Evolutionary conservation across 2,329 filamentous ascomycete genomes (phyloP).

Genomic region (Aspergillus amoenus): DNA sequence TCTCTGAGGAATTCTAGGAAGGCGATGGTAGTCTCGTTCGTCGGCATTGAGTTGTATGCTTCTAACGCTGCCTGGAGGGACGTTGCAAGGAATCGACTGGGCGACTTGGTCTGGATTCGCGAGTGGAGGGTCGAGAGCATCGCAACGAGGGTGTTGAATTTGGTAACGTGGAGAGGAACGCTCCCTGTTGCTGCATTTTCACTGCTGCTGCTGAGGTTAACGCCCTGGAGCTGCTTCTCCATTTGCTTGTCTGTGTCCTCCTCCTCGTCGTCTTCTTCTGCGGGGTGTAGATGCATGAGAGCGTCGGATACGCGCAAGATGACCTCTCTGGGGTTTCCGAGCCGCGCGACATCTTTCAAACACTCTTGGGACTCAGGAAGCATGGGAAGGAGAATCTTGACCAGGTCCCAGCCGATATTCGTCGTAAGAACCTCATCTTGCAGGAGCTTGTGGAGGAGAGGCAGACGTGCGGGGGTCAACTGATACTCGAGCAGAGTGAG

Average conservation of each 20-base stretch:
- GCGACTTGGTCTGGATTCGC: constrained; percentile 63
- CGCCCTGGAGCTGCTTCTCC: neutral
- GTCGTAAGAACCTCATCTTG: constrained; percentile 61
- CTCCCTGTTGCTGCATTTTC: constrained; percentile 8
- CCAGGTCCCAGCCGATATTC: constrained; percentile 67
- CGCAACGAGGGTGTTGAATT: constrained; percentile 44
- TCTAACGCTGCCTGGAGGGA: constrained; percentile 62
- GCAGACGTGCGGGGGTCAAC: constrained; percentile 57
- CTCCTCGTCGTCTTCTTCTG: constrained; percentile 36
- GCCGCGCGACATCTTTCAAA: constrained; percentile 59
- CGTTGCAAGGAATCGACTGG: constrained; percentile 64
- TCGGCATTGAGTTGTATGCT: constrained; percentile 57
- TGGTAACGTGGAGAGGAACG: constrained; percentile 29
- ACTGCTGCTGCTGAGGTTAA: constrained; percentile 20
- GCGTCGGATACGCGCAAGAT: constrained; percentile 64
- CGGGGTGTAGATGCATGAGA: constrained; percentile 56
- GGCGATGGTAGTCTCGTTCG: constrained; percentile 57
- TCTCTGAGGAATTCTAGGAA: constrained; percentile 59
- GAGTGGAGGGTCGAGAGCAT: constrained; percentile 60
- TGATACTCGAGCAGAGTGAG: constrained; percentile 66
- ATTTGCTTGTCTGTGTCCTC: constrained; percentile 25
- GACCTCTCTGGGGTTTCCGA: constrained; percentile 65
- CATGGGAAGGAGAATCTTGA: constrained; percentile 61
- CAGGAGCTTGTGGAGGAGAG: constrained; percentile 57
- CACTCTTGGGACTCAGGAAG: constrained; percentile 59